A percentile compares a stretch with the other conserved stretches of the same genome.
These are phyloP conservation scores for Lantana camara DNA, from an alignment of 257 asterid species.

Conservation along the genomic window DNA sequence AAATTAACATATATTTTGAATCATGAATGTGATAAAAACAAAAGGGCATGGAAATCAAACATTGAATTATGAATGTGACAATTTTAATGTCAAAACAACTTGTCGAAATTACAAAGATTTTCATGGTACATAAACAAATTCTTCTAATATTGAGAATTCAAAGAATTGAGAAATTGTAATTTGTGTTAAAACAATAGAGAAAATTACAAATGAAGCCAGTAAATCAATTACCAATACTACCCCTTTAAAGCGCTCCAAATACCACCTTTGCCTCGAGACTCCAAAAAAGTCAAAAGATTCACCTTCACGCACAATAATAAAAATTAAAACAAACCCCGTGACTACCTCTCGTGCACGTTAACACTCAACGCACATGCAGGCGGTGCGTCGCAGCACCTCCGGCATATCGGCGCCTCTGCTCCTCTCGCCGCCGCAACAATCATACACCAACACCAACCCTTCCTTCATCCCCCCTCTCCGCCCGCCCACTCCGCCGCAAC, in stretches of 20 bases:
- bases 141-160: neutral
- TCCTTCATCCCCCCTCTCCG: slow-evolving; percentile 68
- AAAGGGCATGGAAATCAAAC: no score
- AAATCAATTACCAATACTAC: slow-evolving; percentile 4
- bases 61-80: no score
- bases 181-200: neutral
- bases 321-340: slow-evolving; percentile 31
- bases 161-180: neutral
- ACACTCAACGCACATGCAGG: slow-evolving; percentile 83
- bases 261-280: slow-evolving; percentile 32
- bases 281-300: slow-evolving; percentile 32
- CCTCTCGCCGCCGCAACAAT: slow-evolving; percentile 66
- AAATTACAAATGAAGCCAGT: neutral
- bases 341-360: slow-evolving; percentile 34
- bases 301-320: slow-evolving; percentile 23
- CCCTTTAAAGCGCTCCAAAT: slow-evolving; percentile 22
- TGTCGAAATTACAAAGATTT: no score
- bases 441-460: slow-evolving; percentile 73
- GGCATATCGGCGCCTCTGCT: slow-evolving; percentile 71
- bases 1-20: no score
- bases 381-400: slow-evolving; percentile 85
- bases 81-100: no score
- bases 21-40: no score
- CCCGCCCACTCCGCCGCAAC: slow-evolving; percentile 67
- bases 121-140: neutral